These are phyloP conservation scores for Colletotrichum sp. DNA, from an alignment of 2,329 filamentous ascomycete genomes.

Conservation along the genomic window DNA sequence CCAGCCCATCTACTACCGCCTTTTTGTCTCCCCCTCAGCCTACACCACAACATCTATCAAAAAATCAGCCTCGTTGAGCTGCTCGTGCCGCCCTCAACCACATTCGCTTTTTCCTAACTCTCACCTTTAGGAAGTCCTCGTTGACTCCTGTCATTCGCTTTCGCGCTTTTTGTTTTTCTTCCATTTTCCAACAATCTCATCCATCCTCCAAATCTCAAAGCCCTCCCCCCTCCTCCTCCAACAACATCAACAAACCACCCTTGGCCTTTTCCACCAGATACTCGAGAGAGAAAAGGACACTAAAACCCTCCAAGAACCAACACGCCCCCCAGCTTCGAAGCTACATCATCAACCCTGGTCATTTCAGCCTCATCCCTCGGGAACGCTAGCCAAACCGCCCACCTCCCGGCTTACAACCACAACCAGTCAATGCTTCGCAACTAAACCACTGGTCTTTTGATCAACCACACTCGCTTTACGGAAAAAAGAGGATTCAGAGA, in stretches of 20 bases:
- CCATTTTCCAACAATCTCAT: conserved; percentile 32
- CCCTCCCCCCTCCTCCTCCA: background rate
- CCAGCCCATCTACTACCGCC: conserved; percentile 43
- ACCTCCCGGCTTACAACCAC: background rate
- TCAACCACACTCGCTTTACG: conserved; percentile 37
- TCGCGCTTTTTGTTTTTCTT: conserved; percentile 52
- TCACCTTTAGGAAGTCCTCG: conserved; percentile 70
- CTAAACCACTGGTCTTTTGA: conserved; percentile 12
- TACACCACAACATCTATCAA: conserved; percentile 23
- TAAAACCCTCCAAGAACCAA: background rate
- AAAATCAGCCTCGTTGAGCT: conserved; percentile 21
- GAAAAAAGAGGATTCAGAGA: conserved; percentile 9
- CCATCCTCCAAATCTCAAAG: conserved; percentile 23
- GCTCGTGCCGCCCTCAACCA: conserved; percentile 28
- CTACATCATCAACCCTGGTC: conserved; percentile 5
- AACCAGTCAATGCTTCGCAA: conserved; percentile 10
- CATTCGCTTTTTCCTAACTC: conserved; percentile 55
- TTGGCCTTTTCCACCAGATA: conserved; percentile 21
- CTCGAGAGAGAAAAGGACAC: conserved; percentile 10
- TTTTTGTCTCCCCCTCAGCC: conserved; percentile 35
- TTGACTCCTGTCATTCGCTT: conserved; percentile 79
- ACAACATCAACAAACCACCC: conserved; percentile 25
- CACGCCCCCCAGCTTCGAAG: background rate
- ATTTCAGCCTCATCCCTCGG: background rate
- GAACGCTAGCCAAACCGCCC: background rate